Percentiles rank a stretch among this genome's conserved stretches.
Conservation (phyloP, 345 rosid species). For the Cardamine occulta region DNA sequence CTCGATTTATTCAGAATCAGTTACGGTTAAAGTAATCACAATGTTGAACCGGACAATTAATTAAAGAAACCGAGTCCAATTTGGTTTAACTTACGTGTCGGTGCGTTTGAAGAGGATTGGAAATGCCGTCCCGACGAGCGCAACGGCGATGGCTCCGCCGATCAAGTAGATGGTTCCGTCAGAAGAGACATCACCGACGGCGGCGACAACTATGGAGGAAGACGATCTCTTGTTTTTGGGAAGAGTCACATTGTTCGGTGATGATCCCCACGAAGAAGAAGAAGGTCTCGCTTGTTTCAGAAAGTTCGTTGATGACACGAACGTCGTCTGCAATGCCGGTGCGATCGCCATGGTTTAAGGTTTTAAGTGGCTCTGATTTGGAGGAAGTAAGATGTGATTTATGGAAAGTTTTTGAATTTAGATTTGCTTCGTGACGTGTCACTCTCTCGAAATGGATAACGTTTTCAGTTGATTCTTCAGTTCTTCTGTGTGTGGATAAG, state of each 20-base stretch:
- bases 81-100: slow-evolving; percentile 60
- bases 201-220: slow-evolving; percentile 62
- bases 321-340: slow-evolving; percentile 42
- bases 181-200: slow-evolving; percentile 83
- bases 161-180: slow-evolving; percentile 68
- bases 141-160: slow-evolving; percentile 70
- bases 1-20: neutral
- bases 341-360: slow-evolving; percentile 46
- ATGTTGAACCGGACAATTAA: neutral
- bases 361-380: slow-evolving; percentile 4
- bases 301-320: slow-evolving; percentile 30
- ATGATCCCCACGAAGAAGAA: slow-evolving; percentile 33
- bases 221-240: slow-evolving; percentile 47
- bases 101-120: slow-evolving; percentile 83
- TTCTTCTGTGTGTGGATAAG: slow-evolving; percentile 30
- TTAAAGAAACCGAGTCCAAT: neutral
- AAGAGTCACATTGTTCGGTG: slow-evolving; percentile 30
- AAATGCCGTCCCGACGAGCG: slow-evolving; percentile 88
- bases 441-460: slow-evolving; percentile 37
- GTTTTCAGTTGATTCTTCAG: slow-evolving; percentile 9
- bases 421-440: slow-evolving; percentile 40
- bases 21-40: neutral
- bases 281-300: slow-evolving; percentile 32
- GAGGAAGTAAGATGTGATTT: slow-evolving; percentile 2
- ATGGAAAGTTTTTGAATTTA: neutral